A percentile compares a stretch with the other conserved stretches of the same genome.
Evolutionary conservation across 495 filamentous ascomycete species (phyloP).

Genomic region (Penicillium lividum): DNA sequence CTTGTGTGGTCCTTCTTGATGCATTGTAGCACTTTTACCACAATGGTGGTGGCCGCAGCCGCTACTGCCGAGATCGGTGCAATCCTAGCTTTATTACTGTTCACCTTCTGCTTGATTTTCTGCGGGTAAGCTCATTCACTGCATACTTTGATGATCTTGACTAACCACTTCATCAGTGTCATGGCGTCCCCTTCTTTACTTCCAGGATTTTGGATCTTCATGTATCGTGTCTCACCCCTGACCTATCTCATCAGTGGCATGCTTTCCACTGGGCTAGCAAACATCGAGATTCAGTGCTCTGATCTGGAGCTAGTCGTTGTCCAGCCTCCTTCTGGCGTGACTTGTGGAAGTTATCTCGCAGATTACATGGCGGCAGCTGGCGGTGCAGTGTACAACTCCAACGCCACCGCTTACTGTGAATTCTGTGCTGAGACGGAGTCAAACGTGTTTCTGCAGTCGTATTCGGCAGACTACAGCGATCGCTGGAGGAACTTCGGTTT

Average conservation of each 20-base stretch:
- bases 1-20: conserved; percentile 46
- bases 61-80: conserved; percentile 35
- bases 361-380: conserved; percentile 42
- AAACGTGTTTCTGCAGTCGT: conserved; percentile 15
- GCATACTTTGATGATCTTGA: too few relatives aligned
- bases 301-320: conserved; percentile 54
- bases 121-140: conserved; percentile 29
- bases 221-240: conserved; percentile 48
- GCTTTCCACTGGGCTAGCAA: conserved; percentile 40
- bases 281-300: conserved; percentile 36
- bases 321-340: conserved; percentile 42
- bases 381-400: conserved; percentile 53
- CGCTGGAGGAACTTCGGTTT: conserved; percentile 69
- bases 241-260: conserved; percentile 53
- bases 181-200: conserved; percentile 56
- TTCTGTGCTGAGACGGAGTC: conserved; percentile 58
- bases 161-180: conserved; percentile 30
- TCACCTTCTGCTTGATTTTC: conserved; percentile 55
- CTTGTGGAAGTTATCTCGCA: conserved; percentile 56
- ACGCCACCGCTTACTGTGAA: conserved; percentile 48
- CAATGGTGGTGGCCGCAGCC: conserved; percentile 7
- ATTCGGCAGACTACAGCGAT: conserved; percentile 50
- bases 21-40: conserved; percentile 6
- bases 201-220: conserved; percentile 72
- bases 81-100: conserved; percentile 35